Conservation (phyloP, 148 eudicot species). For the Arbutus unedo region DNA sequence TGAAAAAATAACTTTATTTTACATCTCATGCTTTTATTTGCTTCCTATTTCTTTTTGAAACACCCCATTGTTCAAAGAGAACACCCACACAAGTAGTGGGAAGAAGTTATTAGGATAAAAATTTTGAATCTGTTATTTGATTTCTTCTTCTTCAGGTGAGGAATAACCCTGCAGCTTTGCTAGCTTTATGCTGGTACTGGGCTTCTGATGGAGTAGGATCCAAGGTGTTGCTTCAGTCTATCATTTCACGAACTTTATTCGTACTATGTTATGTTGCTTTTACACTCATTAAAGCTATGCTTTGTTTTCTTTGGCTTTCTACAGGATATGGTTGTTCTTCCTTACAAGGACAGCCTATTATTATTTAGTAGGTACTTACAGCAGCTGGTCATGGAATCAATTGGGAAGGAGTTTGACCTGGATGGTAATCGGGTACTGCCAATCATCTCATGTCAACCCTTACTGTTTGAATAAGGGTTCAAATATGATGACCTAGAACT, state of each 20-base stretch:
- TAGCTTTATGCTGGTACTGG: slow-evolving; percentile 99
- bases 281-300: not conserved
- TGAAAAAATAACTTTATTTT: not conserved
- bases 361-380: slow-evolving; percentile 93
- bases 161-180: slow-evolving; percentile 86
- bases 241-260: slow-evolving; percentile 8
- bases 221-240: slow-evolving; percentile 50
- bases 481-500: not conserved
- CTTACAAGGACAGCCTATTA: slow-evolving; percentile 95
- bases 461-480: not conserved
- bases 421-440: slow-evolving; percentile 80
- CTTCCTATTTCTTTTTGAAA: not conserved
- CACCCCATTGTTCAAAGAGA: not conserved
- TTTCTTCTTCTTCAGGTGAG: slow-evolving; percentile 52
- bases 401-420: slow-evolving; percentile 98
- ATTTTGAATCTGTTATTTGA: not conserved
- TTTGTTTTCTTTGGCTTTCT: slow-evolving; percentile 17
- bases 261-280: not conserved
- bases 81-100: not conserved
- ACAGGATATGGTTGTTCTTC: slow-evolving; percentile 99
- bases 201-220: slow-evolving; percentile 97
- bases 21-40: not conserved
- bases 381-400: slow-evolving; percentile 98
- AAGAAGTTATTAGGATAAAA: not conserved
- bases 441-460: slow-evolving; percentile 18